Percentiles rank a stretch among this genome's conserved stretches.
phyloP scores from a whole-genome alignment of 129 eudicot genomes.

The Saussurea involucrata region DNA sequence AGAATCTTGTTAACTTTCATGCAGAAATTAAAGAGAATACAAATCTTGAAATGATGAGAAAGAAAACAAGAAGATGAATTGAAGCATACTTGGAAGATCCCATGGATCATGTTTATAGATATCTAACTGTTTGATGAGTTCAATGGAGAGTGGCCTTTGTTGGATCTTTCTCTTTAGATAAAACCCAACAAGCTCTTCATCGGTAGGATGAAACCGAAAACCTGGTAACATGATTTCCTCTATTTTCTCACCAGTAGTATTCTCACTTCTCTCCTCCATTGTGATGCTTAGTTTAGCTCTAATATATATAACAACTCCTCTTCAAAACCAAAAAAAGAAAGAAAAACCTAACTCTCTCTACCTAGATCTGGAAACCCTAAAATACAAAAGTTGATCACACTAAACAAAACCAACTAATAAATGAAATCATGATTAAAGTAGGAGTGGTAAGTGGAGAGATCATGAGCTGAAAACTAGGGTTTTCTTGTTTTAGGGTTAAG shows the following conservation, averaged over 20 bases:
- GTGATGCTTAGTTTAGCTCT: slow-evolving; percentile 1
- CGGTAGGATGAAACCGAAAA: slow-evolving; percentile 95
- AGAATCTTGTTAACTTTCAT: slow-evolving; percentile 11
- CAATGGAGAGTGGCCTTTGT: slow-evolving; percentile 83
- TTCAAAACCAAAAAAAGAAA: not conserved
- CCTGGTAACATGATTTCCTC: slow-evolving; percentile 94
- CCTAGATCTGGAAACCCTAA: slow-evolving; percentile 26
- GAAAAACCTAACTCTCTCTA: not conserved
- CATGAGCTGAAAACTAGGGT: slow-evolving; percentile 20
- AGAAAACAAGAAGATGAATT: not conserved
- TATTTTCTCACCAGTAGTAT: slow-evolving; percentile 31
- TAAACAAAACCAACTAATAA: not conserved
- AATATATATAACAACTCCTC: not conserved
- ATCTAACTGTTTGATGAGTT: slow-evolving; percentile 86
- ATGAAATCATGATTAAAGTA: slow-evolving; percentile 1
- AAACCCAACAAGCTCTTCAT: slow-evolving; percentile 95
- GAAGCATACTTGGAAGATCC: slow-evolving; percentile 92
- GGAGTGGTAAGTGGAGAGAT: not conserved
- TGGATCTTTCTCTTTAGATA: slow-evolving; percentile 84
- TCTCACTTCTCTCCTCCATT: slow-evolving; percentile 58
- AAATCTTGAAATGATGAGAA: not conserved
- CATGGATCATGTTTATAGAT: slow-evolving; percentile 92
- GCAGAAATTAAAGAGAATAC: not conserved
- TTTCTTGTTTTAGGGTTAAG: slow-evolving; percentile 34
- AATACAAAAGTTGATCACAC: not conserved